Evolutionary conservation across 176 grass and related monocot species (phyloP).

Genomic region (Juncus effusus): DNA sequence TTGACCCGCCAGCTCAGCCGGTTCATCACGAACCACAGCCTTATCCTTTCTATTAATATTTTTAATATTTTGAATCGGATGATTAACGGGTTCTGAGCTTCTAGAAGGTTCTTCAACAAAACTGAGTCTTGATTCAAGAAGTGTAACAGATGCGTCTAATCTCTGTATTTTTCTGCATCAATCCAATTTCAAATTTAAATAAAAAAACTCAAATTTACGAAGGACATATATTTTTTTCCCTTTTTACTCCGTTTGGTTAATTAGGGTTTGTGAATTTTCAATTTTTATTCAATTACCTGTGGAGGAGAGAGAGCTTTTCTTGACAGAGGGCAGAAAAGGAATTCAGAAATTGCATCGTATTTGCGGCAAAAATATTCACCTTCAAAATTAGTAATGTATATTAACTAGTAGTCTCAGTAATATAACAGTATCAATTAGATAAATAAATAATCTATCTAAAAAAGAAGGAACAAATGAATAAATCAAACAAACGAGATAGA

Average conservation of each 20-base stretch:
- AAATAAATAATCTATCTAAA: background rate
- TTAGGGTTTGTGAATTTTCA: background rate
- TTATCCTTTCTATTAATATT: slow-evolving; percentile 6
- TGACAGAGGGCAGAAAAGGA: slow-evolving; percentile 44
- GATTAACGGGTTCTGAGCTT: slow-evolving; percentile 6
- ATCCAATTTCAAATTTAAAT: background rate
- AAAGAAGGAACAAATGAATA: background rate
- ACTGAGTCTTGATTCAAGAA: slow-evolving; percentile 20
- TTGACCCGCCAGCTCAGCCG: background rate
- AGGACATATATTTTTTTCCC: no score
- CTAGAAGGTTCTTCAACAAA: slow-evolving; percentile 9
- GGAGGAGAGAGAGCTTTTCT: slow-evolving; percentile 51
- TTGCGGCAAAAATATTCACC: slow-evolving; percentile 67
- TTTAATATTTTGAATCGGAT: background rate
- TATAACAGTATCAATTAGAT: background rate
- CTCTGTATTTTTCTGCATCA: slow-evolving; percentile 22
- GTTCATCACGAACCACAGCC: slow-evolving; percentile 5
- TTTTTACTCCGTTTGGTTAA: no score
- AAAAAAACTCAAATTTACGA: background rate
- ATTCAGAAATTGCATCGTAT: slow-evolving; percentile 62
- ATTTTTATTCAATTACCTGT: slow-evolving; percentile 33
- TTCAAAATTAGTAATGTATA: slow-evolving; percentile 24
- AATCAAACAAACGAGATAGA: slow-evolving; percentile 70
- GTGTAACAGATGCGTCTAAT: slow-evolving; percentile 25
- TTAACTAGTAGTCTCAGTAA: background rate